These are phyloP conservation scores for Euphorbia tirucalli DNA, from an alignment of 345 rosid species.

Conservation along the genomic window DNA sequence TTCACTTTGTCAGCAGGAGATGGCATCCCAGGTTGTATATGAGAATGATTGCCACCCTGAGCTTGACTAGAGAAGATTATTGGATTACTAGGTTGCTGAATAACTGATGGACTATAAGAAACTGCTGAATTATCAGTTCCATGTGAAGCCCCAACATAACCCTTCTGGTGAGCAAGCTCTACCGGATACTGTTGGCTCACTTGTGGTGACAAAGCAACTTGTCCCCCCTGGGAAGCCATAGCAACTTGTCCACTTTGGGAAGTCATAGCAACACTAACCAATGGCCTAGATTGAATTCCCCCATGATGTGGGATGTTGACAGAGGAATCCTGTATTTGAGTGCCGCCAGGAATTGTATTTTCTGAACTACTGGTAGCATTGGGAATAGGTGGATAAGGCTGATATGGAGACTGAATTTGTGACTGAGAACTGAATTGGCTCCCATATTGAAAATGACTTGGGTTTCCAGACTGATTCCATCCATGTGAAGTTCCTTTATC, in stretches of 20 bases:
- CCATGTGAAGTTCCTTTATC: conserved; percentile 44
- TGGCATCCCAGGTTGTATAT: conserved; percentile 44
- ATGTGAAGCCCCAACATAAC: conserved; percentile 42
- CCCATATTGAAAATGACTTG: conserved; percentile 40
- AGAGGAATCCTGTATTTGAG: conserved; percentile 51
- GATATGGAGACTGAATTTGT: conserved; percentile 40
- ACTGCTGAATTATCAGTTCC: conserved; percentile 43
- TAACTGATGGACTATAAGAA: conserved; percentile 38
- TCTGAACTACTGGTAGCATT: conserved; percentile 40
- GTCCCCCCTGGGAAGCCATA: conserved; percentile 51
- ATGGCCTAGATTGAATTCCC: conserved; percentile 37
- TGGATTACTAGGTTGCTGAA: conserved; percentile 41
- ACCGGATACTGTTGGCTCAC: conserved; percentile 56
- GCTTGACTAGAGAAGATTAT: conserved; percentile 44
- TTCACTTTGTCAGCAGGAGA: conserved; percentile 38
- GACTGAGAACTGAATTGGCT: conserved; percentile 47
- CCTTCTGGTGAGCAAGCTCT: conserved; percentile 48
- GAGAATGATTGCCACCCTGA: conserved; percentile 42
- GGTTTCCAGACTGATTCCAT: conserved; percentile 48
- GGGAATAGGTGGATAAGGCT: conserved; percentile 43
- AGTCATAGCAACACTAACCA: conserved; percentile 33
- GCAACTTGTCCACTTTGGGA: conserved; percentile 53
- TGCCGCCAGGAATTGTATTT: conserved; percentile 36
- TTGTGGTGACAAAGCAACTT: conserved; percentile 49
- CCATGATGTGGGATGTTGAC: conserved; percentile 49